A percentile compares a stretch with the other conserved stretches of the same genome.
Conservation (phyloP, 345 rosid species). For the Lepidium africanum region DNA sequence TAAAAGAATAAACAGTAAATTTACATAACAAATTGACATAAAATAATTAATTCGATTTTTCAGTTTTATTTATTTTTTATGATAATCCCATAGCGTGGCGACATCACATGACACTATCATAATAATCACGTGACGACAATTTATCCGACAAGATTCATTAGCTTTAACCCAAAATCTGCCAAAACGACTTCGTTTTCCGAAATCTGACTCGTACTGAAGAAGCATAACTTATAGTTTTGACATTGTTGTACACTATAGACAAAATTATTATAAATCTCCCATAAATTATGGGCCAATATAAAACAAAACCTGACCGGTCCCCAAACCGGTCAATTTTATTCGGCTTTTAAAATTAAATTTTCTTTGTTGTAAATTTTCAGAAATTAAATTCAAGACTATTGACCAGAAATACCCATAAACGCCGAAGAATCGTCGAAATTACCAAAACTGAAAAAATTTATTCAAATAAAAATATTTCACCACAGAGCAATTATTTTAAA, state of each 20-base stretch:
- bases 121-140: slow-evolving; percentile 26
- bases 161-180: neutral
- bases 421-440: neutral
- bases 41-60: neutral
- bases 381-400: no score
- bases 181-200: neutral
- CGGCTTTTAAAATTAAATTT: neutral
- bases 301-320: neutral
- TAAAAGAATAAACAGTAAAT: neutral
- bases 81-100: slow-evolving; percentile 12
- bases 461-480: neutral
- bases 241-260: neutral
- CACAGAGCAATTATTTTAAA: neutral
- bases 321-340: neutral
- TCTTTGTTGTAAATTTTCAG: no score
- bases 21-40: neutral
- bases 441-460: neutral
- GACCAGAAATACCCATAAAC: no score
- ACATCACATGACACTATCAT: slow-evolving; percentile 9
- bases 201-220: neutral
- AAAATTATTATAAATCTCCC: neutral
- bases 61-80: neutral
- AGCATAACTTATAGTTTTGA: neutral
- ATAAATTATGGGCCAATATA: neutral
- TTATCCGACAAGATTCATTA: slow-evolving; percentile 17